Evolutionary conservation across 352 stramenopile species (phyloP).

Genomic region (Pythium grandisporangium): DNA sequence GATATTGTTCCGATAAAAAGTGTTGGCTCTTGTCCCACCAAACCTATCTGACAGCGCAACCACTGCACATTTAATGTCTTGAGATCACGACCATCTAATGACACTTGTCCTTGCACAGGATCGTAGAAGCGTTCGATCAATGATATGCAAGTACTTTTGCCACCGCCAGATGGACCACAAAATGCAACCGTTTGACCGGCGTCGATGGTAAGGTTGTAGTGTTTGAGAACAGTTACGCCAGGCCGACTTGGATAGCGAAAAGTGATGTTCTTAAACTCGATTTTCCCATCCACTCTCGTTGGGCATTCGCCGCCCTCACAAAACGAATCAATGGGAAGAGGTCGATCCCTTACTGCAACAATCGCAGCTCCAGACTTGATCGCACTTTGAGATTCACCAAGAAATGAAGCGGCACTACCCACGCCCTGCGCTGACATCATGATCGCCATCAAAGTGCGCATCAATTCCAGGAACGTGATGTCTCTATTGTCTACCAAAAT

Average conservation of each 20-base stretch:
- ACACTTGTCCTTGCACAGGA: slow-evolving; percentile 36
- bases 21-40: slow-evolving; percentile 13
- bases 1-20: slow-evolving; percentile 19
- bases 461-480: slow-evolving; percentile 25
- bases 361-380: slow-evolving; percentile 8
- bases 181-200: slow-evolving; percentile 8
- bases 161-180: slow-evolving; percentile 8
- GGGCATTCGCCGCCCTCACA: slow-evolving; percentile 1
- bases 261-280: slow-evolving; percentile 5
- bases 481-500: slow-evolving; percentile 15
- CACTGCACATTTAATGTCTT: slow-evolving; percentile 43
- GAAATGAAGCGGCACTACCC: slow-evolving; percentile 5
- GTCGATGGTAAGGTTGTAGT: slow-evolving; percentile 11
- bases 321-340: slow-evolving; percentile 7
- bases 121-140: slow-evolving; percentile 85
- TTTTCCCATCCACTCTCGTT: slow-evolving; percentile 1
- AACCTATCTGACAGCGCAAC: slow-evolving; percentile 25
- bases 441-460: slow-evolving; percentile 25
- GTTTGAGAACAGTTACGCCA: slow-evolving; percentile 5
- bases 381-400: slow-evolving; percentile 2
- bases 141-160: slow-evolving; percentile 19
- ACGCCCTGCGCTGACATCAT: slow-evolving; percentile 23
- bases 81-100: slow-evolving; percentile 57
- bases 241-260: slow-evolving; percentile 9
- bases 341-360: slow-evolving; percentile 1